Evolutionary conservation across 148 eudicot genomes (phyloP), one percentile per base, ranked within the genome.

Genomic region (Chenopodium formosanum): DNA sequence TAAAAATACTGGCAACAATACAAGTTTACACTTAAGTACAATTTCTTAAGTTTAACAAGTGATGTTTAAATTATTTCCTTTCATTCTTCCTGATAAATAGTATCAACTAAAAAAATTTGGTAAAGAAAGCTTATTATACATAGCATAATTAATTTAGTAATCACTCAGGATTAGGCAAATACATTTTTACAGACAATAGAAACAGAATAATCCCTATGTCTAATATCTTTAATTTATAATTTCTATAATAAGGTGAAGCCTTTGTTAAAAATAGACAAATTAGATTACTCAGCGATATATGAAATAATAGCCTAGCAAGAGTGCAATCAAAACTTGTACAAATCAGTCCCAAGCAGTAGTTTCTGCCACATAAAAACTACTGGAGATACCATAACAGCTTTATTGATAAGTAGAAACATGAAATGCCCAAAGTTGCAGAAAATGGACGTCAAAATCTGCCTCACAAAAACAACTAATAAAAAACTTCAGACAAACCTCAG

Each of bases 401-500:
- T 69, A n/a, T 58, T 69, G 37, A 29, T 19, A 10, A 56, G 7
- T 13, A 75, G 27, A 68, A 75, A 7, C 17, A 73, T 74, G 10
- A 75, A 50, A 22, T n/a, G 65, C 11, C 27, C 52, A 77, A 53
- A 11, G n/a, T 53, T 10, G 29, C 58, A 64, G 69, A 73, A 52
- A 46, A 34, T 23, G 58, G 75, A 66, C 53, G 58, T 53, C 70
- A 74, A n/a, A 44, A 40, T n/a, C 23, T 70, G 47, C 78, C 22
- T 64, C 4, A 14, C 25, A 19, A 65, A 16, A 84, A 31, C 5
- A 40, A 69, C 78, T 52, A 25, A 50, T 25, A 75, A 3, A 29
- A 82, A 78, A 78, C 7, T 58, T 71, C 44, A 53, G 77, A 88
- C 89, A 80, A 75, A 92, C 99, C 97, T 94, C 92, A 63, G 82